Evolutionary conservation across 176 grass and related monocot species (phyloP), one percentile per base, ranked within the genome.

Genomic region (Thalia dealbata): DNA sequence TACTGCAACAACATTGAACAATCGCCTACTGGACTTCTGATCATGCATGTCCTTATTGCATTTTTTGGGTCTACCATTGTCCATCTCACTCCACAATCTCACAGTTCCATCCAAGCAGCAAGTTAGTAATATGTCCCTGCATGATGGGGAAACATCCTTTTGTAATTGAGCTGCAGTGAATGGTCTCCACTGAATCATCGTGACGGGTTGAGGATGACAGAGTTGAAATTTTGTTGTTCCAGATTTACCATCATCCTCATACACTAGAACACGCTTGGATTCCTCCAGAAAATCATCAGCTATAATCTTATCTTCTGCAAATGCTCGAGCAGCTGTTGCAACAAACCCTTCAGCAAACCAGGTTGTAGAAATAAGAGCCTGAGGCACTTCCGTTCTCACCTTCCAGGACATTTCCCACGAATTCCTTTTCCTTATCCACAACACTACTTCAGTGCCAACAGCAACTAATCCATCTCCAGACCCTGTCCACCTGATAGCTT

Each of bases 111-210:
- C 92, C 24, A 90, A 73, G 78, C 86, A 96, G 82, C 87, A 90
- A 6, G 89, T 96, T 83, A 96, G 80, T 35, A 96, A 80, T n/a
- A 92, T 66, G 74, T 92, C 82, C 77, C 88, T 88, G 63, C 78
- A 84, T 42, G 63, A 58, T 63, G 67, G 76, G 70, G 76, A 90
- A 67, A 1, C 52, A 75, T 75, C 78, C 42, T 70, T 66, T 71
- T 76, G 61, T 18, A 46, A 43, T 70, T 86, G 42, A 7, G 25
- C 11, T 14, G 19, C 19, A 72, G 67, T 15, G 24, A 55, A 70
- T 75, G 92, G 87, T 76, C 92, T 87, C 92, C 92, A 96, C 62
- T 96, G 92, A 84, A 96, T 96, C 84, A 86, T 86, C 13, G 76
- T 83, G 71, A 96, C 84, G 67, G 84, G 73, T 50, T 81, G 82